phyloP scores from a whole-genome alignment of 139 green algal genomes.

The Micromonas commoda region DNA sequence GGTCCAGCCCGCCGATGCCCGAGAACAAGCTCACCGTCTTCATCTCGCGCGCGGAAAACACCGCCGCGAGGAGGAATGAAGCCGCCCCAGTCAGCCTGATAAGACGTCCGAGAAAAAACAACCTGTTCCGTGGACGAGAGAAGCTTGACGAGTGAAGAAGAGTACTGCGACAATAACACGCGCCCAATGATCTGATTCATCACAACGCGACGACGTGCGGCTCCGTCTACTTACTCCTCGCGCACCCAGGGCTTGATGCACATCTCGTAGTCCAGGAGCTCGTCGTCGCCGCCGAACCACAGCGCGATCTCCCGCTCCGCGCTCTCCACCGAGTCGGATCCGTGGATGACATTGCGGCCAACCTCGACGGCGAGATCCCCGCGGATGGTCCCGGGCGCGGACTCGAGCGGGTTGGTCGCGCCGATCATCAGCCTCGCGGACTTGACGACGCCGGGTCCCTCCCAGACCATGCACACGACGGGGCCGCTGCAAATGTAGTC shows the following conservation, averaged over 20 bases:
- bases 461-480: constrained; percentile 97
- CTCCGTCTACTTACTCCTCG: too few species aligned
- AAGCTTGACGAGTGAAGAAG: too few species aligned
- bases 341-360: constrained; percentile 91
- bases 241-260: constrained; percentile 28
- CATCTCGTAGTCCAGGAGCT: constrained; percentile 22
- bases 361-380: constrained; percentile 75
- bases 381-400: constrained; percentile 91
- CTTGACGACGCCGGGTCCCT: constrained; percentile 88
- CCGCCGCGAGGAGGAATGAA: too few species aligned
- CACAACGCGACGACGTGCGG: too few species aligned
- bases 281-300: constrained; percentile 74
- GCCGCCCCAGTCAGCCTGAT: too few species aligned
- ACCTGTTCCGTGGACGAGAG: too few species aligned
- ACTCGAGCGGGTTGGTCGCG: constrained; percentile 85
- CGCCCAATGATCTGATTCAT: too few species aligned
- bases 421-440: constrained; percentile 85
- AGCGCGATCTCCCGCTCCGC: constrained; percentile 88
- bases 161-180: too few species aligned
- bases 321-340: constrained; percentile 85
- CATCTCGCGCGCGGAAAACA: too few species aligned
- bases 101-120: too few species aligned
- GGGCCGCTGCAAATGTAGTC: constrained; percentile 94
- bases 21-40: constrained; percentile 42
- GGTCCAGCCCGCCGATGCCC: constrained; percentile 25